phyloP scores from a whole-genome alignment of 2,329 filamentous ascomycete genomes.

The Erysiphe pulchra region DNA sequence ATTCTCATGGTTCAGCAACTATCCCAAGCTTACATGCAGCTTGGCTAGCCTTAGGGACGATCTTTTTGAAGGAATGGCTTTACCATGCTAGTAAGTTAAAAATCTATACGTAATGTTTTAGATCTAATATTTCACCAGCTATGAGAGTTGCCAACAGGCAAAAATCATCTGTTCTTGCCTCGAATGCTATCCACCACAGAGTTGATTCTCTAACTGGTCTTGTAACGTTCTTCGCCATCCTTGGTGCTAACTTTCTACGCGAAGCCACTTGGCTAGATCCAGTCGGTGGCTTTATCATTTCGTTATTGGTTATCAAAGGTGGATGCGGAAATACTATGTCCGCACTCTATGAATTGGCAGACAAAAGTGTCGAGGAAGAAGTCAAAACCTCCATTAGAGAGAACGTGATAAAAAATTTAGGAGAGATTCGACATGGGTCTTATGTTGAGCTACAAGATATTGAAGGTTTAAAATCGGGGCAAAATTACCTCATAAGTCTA shows the following conservation, averaged over 20 bases:
- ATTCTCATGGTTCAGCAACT: too few relatives aligned
- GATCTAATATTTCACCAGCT: too few relatives aligned
- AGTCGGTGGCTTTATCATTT: conserved; percentile 78
- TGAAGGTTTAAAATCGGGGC: conserved; percentile 80
- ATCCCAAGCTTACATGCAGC: too few relatives aligned
- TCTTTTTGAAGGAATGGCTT: too few relatives aligned
- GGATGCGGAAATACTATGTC: conserved; percentile 66
- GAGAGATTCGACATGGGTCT: conserved; percentile 24
- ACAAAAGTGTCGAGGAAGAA: conserved; percentile 68
- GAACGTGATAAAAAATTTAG: conserved; percentile 34
- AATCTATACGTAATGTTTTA: too few relatives aligned
- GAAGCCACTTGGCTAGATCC: conserved; percentile 86
- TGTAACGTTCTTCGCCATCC: conserved; percentile 71
- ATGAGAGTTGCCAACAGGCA: conserved; percentile 84
- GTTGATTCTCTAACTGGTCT: conserved; percentile 89
- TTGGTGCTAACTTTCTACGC: conserved; percentile 64
- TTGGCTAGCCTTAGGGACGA: too few relatives aligned
- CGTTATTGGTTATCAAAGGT: conserved; percentile 74
- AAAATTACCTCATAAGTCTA: conserved; percentile 84
- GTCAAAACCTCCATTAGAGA: conserved; percentile 46
- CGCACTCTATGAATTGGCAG: conserved; percentile 71
- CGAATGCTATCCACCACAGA: conserved; percentile 88
- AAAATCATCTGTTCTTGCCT: conserved; percentile 85
- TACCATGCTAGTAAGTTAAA: too few relatives aligned
- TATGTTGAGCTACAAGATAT: conserved; percentile 50